A percentile compares a stretch with the other conserved stretches of the same genome.
phyloP scores from a whole-genome alignment of 148 eudicot species.

The Vaccinium vitisidaea region DNA sequence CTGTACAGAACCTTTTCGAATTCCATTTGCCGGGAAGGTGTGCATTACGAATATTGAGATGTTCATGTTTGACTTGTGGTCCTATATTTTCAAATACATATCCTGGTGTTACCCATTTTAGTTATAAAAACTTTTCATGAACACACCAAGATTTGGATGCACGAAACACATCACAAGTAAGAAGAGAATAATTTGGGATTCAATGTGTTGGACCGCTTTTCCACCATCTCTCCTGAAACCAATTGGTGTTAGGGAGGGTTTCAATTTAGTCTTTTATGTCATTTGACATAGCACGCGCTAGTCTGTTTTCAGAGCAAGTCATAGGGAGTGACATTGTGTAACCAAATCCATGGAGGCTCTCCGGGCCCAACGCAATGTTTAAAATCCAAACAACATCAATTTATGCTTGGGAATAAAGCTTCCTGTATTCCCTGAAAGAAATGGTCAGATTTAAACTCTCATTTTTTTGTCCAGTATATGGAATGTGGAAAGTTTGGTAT shows the following conservation, averaged over 20 bases:
- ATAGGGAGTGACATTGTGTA: background rate
- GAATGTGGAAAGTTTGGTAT: background rate
- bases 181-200: background rate
- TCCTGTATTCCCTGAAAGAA: background rate
- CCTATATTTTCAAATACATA: background rate
- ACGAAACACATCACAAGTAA: background rate
- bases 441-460: background rate
- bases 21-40: conserved; percentile 99
- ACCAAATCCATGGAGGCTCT: background rate
- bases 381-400: background rate
- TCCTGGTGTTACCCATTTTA: background rate
- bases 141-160: background rate
- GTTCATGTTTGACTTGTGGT: background rate
- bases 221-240: background rate
- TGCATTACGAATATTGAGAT: conserved; percentile 8
- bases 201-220: background rate
- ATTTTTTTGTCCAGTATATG: background rate
- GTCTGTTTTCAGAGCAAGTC: background rate
- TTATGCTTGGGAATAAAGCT: background rate
- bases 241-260: background rate
- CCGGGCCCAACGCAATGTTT: background rate
- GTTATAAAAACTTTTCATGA: background rate
- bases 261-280: background rate
- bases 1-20: conserved; percentile 96
- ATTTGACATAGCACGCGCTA: background rate